Percentiles rank a stretch among this genome's conserved stretches.
Conservation (phyloP, 139 green algal genomes). For the Coelastrella sp. region DNA sequence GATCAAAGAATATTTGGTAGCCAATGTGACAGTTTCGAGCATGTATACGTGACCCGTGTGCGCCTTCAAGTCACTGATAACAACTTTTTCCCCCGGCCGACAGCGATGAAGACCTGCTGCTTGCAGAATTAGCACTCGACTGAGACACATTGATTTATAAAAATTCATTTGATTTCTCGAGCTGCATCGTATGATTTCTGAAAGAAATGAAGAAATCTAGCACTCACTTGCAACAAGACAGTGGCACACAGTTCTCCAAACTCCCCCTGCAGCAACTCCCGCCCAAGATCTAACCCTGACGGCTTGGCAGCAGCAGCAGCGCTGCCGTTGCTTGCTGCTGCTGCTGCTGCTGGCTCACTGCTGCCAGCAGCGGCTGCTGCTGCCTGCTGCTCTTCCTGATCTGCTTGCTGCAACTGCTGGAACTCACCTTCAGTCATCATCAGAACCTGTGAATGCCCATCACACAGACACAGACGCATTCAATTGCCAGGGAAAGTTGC, state of each 20-base stretch:
- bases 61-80: neutral
- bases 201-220: too few relatives aligned
- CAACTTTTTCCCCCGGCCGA: neutral
- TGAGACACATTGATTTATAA: too few relatives aligned
- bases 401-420: constrained; percentile 51
- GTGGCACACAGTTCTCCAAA: constrained; percentile 38
- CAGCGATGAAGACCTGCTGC: too few relatives aligned
- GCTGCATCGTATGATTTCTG: too few relatives aligned
- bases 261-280: constrained; percentile 33
- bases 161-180: too few relatives aligned
- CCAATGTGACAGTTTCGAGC: too few relatives aligned
- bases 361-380: constrained; percentile 17
- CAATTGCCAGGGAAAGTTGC: too few relatives aligned
- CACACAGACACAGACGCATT: neutral
- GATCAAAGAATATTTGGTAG: too few relatives aligned
- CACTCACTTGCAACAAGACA: constrained; percentile 34
- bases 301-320: neutral
- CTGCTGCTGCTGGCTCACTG: neutral
- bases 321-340: neutral
- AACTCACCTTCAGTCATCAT: constrained; percentile 60
- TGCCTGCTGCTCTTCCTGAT: constrained; percentile 11
- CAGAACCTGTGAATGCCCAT: constrained; percentile 38
- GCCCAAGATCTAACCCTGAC: neutral
- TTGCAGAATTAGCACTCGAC: too few relatives aligned
- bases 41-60: too few relatives aligned